Evolutionary conservation across 23 red algal genomes (phyloP).

Genomic region (Gracilaria caudata): DNA sequence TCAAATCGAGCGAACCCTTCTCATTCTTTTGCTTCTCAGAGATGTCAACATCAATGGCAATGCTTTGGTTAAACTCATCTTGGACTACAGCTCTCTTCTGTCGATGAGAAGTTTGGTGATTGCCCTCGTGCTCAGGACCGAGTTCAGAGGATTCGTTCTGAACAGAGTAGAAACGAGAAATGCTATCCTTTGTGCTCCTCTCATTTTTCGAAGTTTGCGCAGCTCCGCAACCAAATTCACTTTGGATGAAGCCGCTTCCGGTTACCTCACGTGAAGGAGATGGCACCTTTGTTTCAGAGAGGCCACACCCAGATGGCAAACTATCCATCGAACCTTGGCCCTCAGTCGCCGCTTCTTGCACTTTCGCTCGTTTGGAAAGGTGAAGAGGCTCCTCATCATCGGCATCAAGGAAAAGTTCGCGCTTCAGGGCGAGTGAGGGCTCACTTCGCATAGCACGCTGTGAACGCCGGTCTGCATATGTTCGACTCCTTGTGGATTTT

Average conservation of each 20-base stretch:
- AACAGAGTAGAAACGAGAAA: neutral
- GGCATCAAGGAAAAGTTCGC: constrained; percentile 23
- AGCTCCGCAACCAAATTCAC: no score
- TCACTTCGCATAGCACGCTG: neutral
- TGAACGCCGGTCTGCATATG: neutral
- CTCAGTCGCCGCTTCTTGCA: neutral
- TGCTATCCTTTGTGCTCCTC: neutral
- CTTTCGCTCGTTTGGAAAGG: neutral
- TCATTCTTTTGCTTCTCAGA: neutral
- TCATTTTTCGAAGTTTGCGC: neutral
- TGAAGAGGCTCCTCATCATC: constrained; percentile 21
- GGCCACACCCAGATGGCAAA: neutral
- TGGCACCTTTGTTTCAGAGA: neutral
- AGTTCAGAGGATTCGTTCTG: neutral
- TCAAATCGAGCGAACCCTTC: neutral
- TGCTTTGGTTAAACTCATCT: neutral
- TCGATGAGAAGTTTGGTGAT: neutral
- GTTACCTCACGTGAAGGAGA: neutral
- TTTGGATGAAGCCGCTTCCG: no score
- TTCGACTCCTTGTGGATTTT: constrained; percentile 5
- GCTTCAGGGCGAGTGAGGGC: neutral
- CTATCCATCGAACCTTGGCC: neutral
- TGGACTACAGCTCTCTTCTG: neutral
- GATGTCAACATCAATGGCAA: neutral
- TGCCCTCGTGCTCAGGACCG: neutral